Percentiles rank a stretch among this genome's conserved stretches.
These are phyloP conservation scores for Myrica gale DNA, from an alignment of 306 rosid species.

Conservation along the genomic window DNA sequence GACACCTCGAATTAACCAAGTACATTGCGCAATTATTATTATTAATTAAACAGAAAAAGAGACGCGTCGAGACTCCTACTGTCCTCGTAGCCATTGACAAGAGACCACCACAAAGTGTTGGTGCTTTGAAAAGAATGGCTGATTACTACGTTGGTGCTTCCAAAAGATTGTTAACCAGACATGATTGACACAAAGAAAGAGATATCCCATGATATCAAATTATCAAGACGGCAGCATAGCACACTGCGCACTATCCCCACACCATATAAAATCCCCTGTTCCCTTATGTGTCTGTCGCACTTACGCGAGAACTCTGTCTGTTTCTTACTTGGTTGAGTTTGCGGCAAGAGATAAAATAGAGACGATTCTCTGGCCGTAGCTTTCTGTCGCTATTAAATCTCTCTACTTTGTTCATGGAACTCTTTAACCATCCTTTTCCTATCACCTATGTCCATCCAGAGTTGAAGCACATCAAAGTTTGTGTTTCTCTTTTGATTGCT, in stretches of 20 bases:
- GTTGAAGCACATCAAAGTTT: too few species aligned
- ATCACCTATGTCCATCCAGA: too few species aligned
- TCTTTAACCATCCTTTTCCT: too few species aligned
- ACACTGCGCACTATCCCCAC: not conserved
- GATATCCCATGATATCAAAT: too few species aligned
- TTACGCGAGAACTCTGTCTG: not conserved
- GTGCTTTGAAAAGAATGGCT: constrained; percentile 2
- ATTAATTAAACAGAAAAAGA: not conserved
- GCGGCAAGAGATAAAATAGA: not conserved
- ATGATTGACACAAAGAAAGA: not conserved
- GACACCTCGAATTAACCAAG: too few species aligned
- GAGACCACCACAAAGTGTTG: not conserved
- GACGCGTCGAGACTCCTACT: not conserved
- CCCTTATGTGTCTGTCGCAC: too few species aligned
- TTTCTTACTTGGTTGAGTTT: not conserved
- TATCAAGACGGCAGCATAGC: not conserved
- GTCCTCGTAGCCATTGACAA: not conserved
- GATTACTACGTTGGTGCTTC: not conserved
- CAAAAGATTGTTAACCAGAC: not conserved
- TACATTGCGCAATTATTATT: not conserved
- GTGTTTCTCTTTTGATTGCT: too few species aligned
- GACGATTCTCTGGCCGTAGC: not conserved
- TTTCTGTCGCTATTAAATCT: too few species aligned
- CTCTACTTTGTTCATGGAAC: too few species aligned
- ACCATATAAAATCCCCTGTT: too few species aligned